A percentile compares a stretch with the other conserved stretches of the same genome.
These are phyloP conservation scores for Artomyces pyxidatus DNA, from an alignment of 768 basidiomycete genomes.

Conservation along the genomic window DNA sequence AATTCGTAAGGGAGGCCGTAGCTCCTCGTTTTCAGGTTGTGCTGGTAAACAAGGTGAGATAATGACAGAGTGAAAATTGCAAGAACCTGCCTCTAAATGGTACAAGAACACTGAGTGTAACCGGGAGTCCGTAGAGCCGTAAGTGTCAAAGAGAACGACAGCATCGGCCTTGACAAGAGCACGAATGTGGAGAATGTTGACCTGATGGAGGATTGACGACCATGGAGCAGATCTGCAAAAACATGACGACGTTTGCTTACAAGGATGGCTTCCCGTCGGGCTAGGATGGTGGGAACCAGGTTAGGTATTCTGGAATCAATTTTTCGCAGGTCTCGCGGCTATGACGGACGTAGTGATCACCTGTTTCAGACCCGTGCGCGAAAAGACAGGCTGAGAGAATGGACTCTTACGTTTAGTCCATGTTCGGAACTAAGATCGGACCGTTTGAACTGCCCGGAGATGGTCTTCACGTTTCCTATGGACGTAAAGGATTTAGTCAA, in stretches of 20 bases:
- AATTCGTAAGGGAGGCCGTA: conserved; percentile 81
- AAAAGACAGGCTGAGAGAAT: conserved; percentile 7
- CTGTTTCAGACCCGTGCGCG: background rate
- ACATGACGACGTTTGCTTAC: conserved; percentile 34
- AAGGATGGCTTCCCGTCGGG: conserved; percentile 80
- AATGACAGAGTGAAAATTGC: conserved; percentile 10
- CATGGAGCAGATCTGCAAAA: background rate
- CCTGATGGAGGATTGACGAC: conserved; percentile 33
- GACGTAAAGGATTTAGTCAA: conserved; percentile 19
- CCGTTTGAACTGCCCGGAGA: conserved; percentile 85
- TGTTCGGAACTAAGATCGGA: conserved; percentile 84
- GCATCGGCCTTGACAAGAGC: conserved; percentile 91
- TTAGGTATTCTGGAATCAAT: conserved; percentile 93
- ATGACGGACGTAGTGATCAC: conserved; percentile 17
- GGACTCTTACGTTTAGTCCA: conserved; percentile 70
- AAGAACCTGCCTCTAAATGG: conserved; percentile 61
- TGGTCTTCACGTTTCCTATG: conserved; percentile 76
- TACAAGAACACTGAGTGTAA: conserved; percentile 84
- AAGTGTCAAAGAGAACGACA: conserved; percentile 88
- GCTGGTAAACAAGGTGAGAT: conserved; percentile 33
- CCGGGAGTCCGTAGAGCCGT: conserved; percentile 78
- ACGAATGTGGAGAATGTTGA: conserved; percentile 92
- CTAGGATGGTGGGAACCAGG: conserved; percentile 88
- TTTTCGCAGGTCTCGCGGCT: conserved; percentile 95
- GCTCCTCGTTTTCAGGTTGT: conserved; percentile 71